These are phyloP conservation scores for Lepidium aucheri DNA, from an alignment of 345 rosid genomes.

Conservation along the genomic window DNA sequence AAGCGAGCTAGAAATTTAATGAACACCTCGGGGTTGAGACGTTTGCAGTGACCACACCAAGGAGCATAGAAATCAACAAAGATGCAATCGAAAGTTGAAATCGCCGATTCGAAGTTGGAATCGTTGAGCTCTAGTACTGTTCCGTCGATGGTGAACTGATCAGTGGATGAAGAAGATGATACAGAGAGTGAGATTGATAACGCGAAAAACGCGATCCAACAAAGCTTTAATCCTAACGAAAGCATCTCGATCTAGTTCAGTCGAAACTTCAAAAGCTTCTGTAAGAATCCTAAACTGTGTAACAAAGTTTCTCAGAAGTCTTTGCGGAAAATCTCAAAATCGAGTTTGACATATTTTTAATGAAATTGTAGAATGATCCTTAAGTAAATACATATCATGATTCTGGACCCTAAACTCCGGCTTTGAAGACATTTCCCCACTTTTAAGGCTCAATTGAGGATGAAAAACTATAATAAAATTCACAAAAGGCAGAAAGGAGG, in stretches of 20 bases:
- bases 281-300: background rate
- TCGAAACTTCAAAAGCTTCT: background rate
- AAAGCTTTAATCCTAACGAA: background rate
- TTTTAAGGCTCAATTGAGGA: too few species aligned
- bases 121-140: slow-evolving; percentile 76
- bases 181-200: slow-evolving; percentile 10
- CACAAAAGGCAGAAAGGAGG: too few species aligned
- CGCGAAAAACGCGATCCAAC: slow-evolving; percentile 13
- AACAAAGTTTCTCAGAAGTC: background rate
- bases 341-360: background rate
- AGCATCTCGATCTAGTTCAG: slow-evolving; percentile 13
- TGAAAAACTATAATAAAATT: too few species aligned
- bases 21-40: slow-evolving; percentile 76
- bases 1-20: background rate
- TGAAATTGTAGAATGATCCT: background rate
- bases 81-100: slow-evolving; percentile 62
- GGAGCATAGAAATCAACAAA: slow-evolving; percentile 94
- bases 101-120: slow-evolving; percentile 71
- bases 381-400: background rate
- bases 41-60: slow-evolving; percentile 98
- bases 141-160: slow-evolving; percentile 48
- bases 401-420: background rate
- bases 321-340: background rate
- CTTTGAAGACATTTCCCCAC: background rate
- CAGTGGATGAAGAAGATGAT: slow-evolving; percentile 8